Conservation (phyloP, 2,329 filamentous ascomycete genomes). For the Monosporascus sp. region DNA sequence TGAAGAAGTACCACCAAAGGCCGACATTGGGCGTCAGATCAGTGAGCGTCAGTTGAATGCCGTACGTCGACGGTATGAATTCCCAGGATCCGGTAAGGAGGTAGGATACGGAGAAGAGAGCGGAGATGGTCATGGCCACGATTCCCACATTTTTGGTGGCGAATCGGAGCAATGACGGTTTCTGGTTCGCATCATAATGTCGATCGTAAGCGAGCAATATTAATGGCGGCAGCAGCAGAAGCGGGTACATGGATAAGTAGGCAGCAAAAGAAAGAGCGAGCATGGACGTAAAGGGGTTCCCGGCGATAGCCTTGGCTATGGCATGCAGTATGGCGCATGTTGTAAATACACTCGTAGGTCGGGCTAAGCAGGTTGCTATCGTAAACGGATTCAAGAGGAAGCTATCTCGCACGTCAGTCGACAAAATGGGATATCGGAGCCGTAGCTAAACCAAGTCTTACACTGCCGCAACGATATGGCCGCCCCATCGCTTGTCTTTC, state of each 20-base stretch:
- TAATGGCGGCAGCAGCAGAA: slow-evolving; percentile 79
- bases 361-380: slow-evolving; percentile 81
- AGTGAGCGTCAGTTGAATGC: slow-evolving; percentile 82
- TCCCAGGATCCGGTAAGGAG: slow-evolving; percentile 78
- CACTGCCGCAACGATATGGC: slow-evolving; percentile 72
- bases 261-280: slow-evolving; percentile 81
- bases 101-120: slow-evolving; percentile 67
- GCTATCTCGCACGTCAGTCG: slow-evolving; percentile 35
- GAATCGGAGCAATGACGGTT: slow-evolving; percentile 42
- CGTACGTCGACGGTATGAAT: slow-evolving; percentile 85
- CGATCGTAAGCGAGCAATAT: slow-evolving; percentile 75
- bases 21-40: slow-evolving; percentile 94
- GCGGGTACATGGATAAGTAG: slow-evolving; percentile 88
- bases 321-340: slow-evolving; percentile 83
- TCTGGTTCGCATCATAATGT: slow-evolving; percentile 31
- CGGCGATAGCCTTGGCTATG: slow-evolving; percentile 72
- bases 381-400: slow-evolving; percentile 96
- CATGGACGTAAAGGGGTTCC: slow-evolving; percentile 69
- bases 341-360: slow-evolving; percentile 83
- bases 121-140: slow-evolving; percentile 49
- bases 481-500: slow-evolving; percentile 68
- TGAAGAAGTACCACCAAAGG: slow-evolving; percentile 99
- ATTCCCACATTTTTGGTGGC: slow-evolving; percentile 46
- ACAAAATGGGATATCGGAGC: not conserved
- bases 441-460: slow-evolving; percentile 36